Percentiles rank a stretch among this genome's conserved stretches.
Conservation (phyloP, 306 rosid species). For the Castanea crenata region DNA sequence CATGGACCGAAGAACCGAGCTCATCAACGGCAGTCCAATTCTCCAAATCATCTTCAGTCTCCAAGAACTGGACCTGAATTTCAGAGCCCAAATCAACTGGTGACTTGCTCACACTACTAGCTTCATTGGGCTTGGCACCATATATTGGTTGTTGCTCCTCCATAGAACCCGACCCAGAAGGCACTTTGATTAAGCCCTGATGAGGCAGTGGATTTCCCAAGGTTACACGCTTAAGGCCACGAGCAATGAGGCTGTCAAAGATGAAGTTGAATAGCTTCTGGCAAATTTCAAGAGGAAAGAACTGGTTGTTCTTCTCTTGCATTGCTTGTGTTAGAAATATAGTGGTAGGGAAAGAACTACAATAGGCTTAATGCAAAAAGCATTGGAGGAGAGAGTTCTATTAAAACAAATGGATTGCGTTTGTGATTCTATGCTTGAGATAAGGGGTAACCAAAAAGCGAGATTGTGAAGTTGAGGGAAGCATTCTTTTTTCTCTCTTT, state of each 20-base stretch:
- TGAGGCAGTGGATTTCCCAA: slow-evolving; percentile 5
- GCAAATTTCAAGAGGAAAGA: slow-evolving; percentile 21
- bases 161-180: background rate
- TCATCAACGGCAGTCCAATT: slow-evolving; percentile 2
- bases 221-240: slow-evolving; percentile 7
- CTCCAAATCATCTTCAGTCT: background rate
- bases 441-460: slow-evolving; percentile 22
- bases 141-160: slow-evolving; percentile 8
- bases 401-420: background rate
- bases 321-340: background rate
- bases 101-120: background rate
- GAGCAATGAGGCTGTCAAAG: slow-evolving; percentile 16
- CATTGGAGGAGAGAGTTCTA: background rate
- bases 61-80: slow-evolving; percentile 17
- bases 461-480: slow-evolving; percentile 2
- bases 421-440: slow-evolving; percentile 37
- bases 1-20: background rate
- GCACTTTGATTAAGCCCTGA: background rate
- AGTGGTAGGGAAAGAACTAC: background rate
- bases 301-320: slow-evolving; percentile 11
- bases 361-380: background rate
- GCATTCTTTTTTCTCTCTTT: background rate
- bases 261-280: slow-evolving; percentile 25
- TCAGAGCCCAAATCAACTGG: background rate
- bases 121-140: no score